These are phyloP conservation scores for Trametes cingulata DNA, from an alignment of 768 basidiomycete genomes.

Conservation along the genomic window DNA sequence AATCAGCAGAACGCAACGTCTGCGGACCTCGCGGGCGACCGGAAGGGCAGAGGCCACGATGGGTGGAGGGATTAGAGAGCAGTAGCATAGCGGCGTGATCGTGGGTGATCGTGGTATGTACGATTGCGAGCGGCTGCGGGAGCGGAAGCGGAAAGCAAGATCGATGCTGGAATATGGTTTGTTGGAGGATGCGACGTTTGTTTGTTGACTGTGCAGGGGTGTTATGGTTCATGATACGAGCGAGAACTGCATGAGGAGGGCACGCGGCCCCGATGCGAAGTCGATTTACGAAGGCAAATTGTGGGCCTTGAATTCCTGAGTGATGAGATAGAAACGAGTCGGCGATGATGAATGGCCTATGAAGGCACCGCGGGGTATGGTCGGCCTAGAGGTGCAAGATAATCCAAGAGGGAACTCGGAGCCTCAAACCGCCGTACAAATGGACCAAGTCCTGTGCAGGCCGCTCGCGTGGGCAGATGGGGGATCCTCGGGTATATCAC, in stretches of 20 bases:
- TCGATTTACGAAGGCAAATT: constrained; percentile 20
- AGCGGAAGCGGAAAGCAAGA: constrained; percentile 12
- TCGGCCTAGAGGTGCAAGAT: too few relatives aligned
- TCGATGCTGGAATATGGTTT: constrained; percentile 6
- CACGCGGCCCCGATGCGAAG: neutral
- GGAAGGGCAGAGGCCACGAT: neutral
- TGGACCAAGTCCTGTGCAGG: too few relatives aligned
- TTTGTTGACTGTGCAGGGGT: constrained; percentile 6
- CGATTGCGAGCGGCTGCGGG: constrained; percentile 13
- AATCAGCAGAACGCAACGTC: too few relatives aligned
- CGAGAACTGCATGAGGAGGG: neutral
- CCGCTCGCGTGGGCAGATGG: neutral
- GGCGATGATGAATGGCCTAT: too few relatives aligned
- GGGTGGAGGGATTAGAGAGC: constrained; percentile 4
- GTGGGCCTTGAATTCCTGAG: constrained; percentile 23
- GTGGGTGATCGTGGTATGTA: constrained; percentile 12
- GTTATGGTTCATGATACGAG: neutral
- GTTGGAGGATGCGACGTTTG: neutral
- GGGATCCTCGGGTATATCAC: constrained; percentile 1
- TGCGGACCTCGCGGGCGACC: too few relatives aligned
- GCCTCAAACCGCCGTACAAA: too few relatives aligned
- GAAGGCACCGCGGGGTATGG: neutral
- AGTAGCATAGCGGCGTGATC: constrained; percentile 2
- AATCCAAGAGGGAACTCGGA: too few relatives aligned
- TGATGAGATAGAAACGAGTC: neutral